These are phyloP conservation scores for Calocybe gangraenosa DNA, from an alignment of 768 basidiomycete genomes.

Conservation along the genomic window DNA sequence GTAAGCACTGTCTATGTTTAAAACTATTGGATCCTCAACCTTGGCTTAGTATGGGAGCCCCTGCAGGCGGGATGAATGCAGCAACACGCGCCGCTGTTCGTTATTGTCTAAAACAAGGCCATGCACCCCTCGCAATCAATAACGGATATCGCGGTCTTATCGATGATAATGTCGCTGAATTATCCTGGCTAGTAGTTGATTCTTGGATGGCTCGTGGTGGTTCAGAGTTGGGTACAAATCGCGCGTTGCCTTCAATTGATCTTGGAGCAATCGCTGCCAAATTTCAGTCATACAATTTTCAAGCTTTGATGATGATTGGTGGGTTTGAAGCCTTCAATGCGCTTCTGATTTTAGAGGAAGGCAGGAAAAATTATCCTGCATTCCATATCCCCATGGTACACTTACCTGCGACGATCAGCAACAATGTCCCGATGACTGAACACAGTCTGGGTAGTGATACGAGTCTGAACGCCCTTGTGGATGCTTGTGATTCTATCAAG, in stretches of 20 bases:
- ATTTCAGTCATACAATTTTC: constrained; percentile 80
- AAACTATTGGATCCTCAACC: too few species aligned
- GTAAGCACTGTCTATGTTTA: constrained; percentile 41
- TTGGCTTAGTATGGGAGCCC: constrained; percentile 77
- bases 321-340: constrained; percentile 94
- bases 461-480: constrained; percentile 94
- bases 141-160: constrained; percentile 96
- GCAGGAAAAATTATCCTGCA: constrained; percentile 77
- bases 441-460: constrained; percentile 95
- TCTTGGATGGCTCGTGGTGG: constrained; percentile 95
- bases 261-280: constrained; percentile 86
- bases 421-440: constrained; percentile 97
- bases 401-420: constrained; percentile 94
- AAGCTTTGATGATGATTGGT: constrained; percentile 85
- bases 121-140: constrained; percentile 87
- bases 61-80: constrained; percentile 98
- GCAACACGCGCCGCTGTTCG: constrained; percentile 93
- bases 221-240: constrained; percentile 96
- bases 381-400: constrained; percentile 97
- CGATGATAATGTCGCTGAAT: constrained; percentile 80
- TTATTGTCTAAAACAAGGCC: constrained; percentile 89
- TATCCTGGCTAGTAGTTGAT: constrained; percentile 96
- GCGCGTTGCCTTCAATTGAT: constrained; percentile 79
- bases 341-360: constrained; percentile 73
- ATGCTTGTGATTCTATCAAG: constrained; percentile 97